Evolutionary conservation across 2,329 filamentous ascomycete genomes (phyloP), one percentile per base, ranked within the genome.

Genomic region (Aureobasidium sp.): DNA sequence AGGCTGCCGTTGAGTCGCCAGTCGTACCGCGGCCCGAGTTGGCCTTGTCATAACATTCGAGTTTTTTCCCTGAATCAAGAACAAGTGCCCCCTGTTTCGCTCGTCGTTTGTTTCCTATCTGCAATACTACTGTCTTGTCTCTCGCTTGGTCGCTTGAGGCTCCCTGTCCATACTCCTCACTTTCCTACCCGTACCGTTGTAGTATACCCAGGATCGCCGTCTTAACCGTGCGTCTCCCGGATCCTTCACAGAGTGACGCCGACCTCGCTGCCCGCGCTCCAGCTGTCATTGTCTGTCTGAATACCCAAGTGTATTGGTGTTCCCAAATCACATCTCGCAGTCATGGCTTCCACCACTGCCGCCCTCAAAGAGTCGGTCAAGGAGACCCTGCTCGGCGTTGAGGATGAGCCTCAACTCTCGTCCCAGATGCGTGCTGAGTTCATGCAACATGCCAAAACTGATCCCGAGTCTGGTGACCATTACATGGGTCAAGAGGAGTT

Each of bases 401-500:
- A 78, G 62, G 63, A 68, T 30, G 75, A 79, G 41, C 76, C 81
- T 34, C 81, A 88, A 73, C 77, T 93, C 67, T 91, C 91, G 53
- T 81, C 84, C 64, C 87, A 92, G 74, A 86, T 87, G 66, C 89
- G 86, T 76, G 80, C 85, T 62, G 86, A 86, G 65, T 99, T 97
- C 76, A 76, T 86, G 68, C 83, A 83, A 71, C 81, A 92, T 79
- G 90, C 94, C 44, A 77, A 83, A 70, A 88, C 87, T 73, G 90
- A 96, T 71, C 79, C 87, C 64, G 81, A 85, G 68, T 82, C 86
- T 10, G 92, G 89, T 63, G 90, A 97, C 70, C 79, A 86, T 62
- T 91, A 83, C 72, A 89, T 99, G 84, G 86, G 83, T 49, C 84
- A 88, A 65, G 85, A 92, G n/a, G 85, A 95, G 73, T 99, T 99